Evolutionary conservation across 169 alveolate genomes (phyloP).

Genomic region (Besnoitia besnoiti): DNA sequence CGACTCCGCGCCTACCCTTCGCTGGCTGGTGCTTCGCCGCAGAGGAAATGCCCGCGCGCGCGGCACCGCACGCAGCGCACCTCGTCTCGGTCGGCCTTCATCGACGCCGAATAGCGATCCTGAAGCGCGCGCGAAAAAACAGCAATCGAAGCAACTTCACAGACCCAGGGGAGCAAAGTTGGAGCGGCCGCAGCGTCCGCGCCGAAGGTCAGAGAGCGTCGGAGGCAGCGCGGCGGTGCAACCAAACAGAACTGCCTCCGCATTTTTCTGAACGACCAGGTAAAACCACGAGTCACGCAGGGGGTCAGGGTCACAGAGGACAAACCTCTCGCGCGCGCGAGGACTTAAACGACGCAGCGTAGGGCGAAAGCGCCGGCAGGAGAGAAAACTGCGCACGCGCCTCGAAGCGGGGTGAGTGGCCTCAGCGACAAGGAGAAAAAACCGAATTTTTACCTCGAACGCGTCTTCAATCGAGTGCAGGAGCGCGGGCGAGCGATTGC

Average conservation of each 20-base stretch:
- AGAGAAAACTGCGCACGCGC: neutral
- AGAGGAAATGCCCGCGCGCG: neutral
- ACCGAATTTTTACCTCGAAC: neutral
- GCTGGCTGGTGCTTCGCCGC: constrained; percentile 1
- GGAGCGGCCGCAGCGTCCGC: too few species aligned
- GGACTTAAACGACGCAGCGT: too few species aligned
- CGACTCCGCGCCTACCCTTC: neutral
- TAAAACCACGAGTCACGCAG: too few species aligned
- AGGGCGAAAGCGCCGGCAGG: too few species aligned
- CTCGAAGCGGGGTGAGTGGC: neutral
- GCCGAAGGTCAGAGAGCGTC: too few species aligned
- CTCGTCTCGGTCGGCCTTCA: neutral
- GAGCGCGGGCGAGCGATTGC: neutral
- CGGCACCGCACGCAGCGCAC: constrained; percentile 19
- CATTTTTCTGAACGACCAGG: too few species aligned
- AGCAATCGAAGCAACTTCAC: neutral
- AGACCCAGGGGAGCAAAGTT: neutral
- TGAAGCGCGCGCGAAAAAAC: neutral
- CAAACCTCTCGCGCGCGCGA: too few species aligned
- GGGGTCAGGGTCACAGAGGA: too few species aligned
- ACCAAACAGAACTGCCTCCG: too few species aligned
- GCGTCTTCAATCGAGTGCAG: neutral
- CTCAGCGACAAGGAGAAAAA: neutral
- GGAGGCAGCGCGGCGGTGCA: too few species aligned
- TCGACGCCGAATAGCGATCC: neutral